These are phyloP conservation scores for Phalaenopsis equestris DNA, from an alignment of 106 monocot species.

Conservation along the genomic window DNA sequence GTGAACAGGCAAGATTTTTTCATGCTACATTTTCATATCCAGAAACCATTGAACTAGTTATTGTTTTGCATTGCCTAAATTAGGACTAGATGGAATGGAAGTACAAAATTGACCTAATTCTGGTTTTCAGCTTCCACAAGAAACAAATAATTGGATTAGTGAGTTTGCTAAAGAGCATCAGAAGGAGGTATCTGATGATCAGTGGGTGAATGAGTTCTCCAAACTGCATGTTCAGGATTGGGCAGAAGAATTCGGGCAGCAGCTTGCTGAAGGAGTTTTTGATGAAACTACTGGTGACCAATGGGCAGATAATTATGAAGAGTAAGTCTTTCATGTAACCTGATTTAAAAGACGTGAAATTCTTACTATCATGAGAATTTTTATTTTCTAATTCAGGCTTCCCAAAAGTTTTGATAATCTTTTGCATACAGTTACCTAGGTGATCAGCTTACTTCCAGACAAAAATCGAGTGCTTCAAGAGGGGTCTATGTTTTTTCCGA, in stretches of 20 bases:
- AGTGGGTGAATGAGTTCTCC: constrained; percentile 95
- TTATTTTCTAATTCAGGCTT: neutral
- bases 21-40: neutral
- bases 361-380: constrained; percentile 3
- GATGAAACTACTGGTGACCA: constrained; percentile 61
- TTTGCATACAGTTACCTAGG: constrained; percentile 37
- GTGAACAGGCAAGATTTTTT: constrained; percentile 43
- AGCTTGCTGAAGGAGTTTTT: constrained; percentile 43
- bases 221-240: constrained; percentile 84
- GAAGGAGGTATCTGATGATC: constrained; percentile 49
- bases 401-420: neutral
- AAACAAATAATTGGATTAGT: constrained; percentile 59
- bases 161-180: constrained; percentile 62
- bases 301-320: constrained; percentile 72
- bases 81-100: neutral
- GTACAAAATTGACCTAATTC: neutral
- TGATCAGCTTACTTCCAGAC: constrained; percentile 46
- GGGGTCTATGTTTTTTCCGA: constrained; percentile 90
- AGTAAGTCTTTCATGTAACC: constrained; percentile 26
- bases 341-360: neutral
- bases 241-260: constrained; percentile 90
- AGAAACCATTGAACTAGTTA: neutral
- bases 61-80: neutral
- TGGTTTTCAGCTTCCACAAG: constrained; percentile 56
- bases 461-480: constrained; percentile 45